Base-by-base conservation (phyloP, 345 rosid genomes). In the Bruguiera sexangula region DNA sequence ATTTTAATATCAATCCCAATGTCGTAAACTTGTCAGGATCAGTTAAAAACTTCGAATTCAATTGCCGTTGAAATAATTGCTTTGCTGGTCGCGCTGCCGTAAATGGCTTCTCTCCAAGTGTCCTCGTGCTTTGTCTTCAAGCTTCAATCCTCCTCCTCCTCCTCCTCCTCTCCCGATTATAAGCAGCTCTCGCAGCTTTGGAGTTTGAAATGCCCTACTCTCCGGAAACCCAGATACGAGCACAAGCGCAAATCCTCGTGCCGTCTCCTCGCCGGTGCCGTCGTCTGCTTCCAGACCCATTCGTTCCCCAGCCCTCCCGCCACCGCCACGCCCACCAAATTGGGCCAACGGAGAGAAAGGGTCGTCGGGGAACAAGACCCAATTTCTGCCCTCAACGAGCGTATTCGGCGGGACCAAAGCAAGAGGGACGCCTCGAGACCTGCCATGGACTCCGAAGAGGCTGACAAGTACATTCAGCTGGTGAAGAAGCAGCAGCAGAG, bases 401-500 rank as follows among this genome's bases (percentile, higher is more conserved):
- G 93, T 60, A 86, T 94, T 73, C 87, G 86, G 57, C 87, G 95
- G 22, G 90, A 91, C 68, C 83, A 73, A 34, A 65, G 87, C 60
- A 86, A 85, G 70, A 85, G 89, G 64, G 89, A 87, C 63, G 68
- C 81, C 66, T 75, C 80, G 10, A 74, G 79, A 58, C 86, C 92
- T 11, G 74, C 57, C 1, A 84, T 89, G 92, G 95, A 87, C 74
- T 84, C 96, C 2, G 81, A 87, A 69, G 98, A 94, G 84, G 91
- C 96, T 20, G 97, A 87, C 24, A 84, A 81, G 84, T 94, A 94
- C 80, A 89, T 91, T 51, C 84, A 79, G 77, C 63, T 81, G 80
- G 96, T 94, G 48, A 94, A 80, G 81, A 87, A 91, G 71, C 97
- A 91, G 79, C 98, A 91, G 73, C 95, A 88, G 82, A 78, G 82